Evolutionary conservation across 2,329 filamentous ascomycete species (phyloP).

Genomic region (Zasmidium angulare): DNA sequence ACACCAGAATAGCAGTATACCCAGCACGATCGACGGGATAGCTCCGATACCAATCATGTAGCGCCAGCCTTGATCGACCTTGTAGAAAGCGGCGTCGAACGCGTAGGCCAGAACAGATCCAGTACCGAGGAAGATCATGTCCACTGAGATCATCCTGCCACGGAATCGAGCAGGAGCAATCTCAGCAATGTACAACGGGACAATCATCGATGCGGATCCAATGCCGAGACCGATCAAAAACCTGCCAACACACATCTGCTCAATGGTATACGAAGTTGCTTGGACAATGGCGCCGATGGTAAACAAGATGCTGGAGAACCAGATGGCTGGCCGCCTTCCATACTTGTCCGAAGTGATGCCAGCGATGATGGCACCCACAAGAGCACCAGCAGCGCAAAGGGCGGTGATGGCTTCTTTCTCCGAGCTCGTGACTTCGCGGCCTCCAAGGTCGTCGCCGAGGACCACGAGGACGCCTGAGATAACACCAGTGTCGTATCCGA

Average conservation of each 20-base stretch:
- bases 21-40: conserved; percentile 38
- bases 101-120: conserved; percentile 37
- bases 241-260: conserved; percentile 46
- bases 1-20: conserved; percentile 35
- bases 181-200: conserved; percentile 50
- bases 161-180: conserved; percentile 50
- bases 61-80: conserved; percentile 34
- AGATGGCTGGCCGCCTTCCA: conserved; percentile 42
- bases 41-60: conserved; percentile 29
- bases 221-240: conserved; percentile 51
- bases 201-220: conserved; percentile 45
- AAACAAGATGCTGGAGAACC: conserved; percentile 42
- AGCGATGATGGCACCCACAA: conserved; percentile 39
- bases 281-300: conserved; percentile 39
- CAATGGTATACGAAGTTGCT: conserved; percentile 31
- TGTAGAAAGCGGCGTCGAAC: conserved; percentile 36
- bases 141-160: conserved; percentile 41
- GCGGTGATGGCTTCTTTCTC: conserved; percentile 43
- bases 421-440: conserved; percentile 31
- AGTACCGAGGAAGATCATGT: conserved; percentile 37
- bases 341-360: conserved; percentile 38
- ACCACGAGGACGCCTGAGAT: conserved; percentile 41
- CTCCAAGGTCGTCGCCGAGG: conserved; percentile 35
- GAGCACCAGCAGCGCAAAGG: conserved; percentile 39
- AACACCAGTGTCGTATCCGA: conserved; percentile 39